Base-by-base conservation (phyloP, 2,329 filamentous ascomycete genomes). In the Exophiala viscosa region DNA sequence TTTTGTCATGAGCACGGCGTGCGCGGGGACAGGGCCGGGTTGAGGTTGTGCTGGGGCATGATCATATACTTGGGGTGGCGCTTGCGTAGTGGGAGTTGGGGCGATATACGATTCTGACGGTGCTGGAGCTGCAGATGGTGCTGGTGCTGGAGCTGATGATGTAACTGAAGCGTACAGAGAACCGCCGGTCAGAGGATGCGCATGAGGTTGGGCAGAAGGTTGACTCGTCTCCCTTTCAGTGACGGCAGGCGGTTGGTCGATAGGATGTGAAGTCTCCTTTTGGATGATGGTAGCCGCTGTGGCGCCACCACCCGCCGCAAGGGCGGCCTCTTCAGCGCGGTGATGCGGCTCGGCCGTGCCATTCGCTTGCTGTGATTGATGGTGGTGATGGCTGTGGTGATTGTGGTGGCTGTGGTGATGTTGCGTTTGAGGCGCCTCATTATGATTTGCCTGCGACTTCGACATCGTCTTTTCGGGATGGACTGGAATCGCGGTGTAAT, bases 401-500 rank as follows among this genome's bases (percentile, higher is more conserved):
- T 28, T 28, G 23, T 28, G 23, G 23, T 28, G 23, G 23, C 5
- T 7, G 23, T 28, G 5, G 5, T 28, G 23, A 28, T 28, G 23
- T 5, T 28, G 23, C 23, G 23, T 28, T 28, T 28, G 23, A 7
- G 5, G 5, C 8, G 23, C 23, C 23, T 17, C 17, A 40, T n/a
- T 38, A 17, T 40, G 18, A 15, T 15, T 43, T 46, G 50, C n/a
- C 23, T n/a, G 23, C 23, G 23, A 15, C 40, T 53, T 42, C 11
- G 55, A 55, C n/a, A 48, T 20, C 36, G 50, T 55, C 44, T 52
- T 55, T 11, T 57, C 60, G 23, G 50, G 45, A 36, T 62, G 58
- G 10, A 62, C 60, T 11, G 59, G 59, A 4, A 44, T 14, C 28
- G 59, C 55, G 7, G 60, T 62, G 39, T 61, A 60, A 33, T 61